phyloP scores from a whole-genome alignment of 257 asterid genomes.

The Cordia subcordata region DNA sequence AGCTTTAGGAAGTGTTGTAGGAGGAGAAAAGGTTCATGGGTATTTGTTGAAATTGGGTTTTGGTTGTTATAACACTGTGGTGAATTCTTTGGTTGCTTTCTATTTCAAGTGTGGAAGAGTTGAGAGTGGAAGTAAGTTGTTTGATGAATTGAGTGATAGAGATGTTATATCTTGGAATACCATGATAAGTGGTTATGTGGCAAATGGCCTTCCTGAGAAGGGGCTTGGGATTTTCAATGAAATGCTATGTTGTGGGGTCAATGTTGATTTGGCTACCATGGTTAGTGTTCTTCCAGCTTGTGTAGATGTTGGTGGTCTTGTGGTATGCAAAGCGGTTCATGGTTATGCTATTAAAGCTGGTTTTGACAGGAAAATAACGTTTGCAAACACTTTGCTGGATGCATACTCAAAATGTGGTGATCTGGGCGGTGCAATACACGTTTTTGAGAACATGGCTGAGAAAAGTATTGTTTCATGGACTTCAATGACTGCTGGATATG shows the following conservation, averaged over 20 bases:
- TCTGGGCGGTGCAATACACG: slow-evolving; percentile 13
- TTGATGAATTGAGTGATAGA: slow-evolving; percentile 21
- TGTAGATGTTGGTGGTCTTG: slow-evolving; percentile 4
- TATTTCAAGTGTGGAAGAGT: slow-evolving; percentile 19
- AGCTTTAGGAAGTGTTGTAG: slow-evolving; percentile 13
- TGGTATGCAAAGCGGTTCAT: slow-evolving; percentile 18
- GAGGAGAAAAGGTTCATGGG: slow-evolving; percentile 21
- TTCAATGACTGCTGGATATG: slow-evolving; percentile 23
- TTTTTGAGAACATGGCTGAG: slow-evolving; percentile 16
- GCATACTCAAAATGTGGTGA: slow-evolving; percentile 27
- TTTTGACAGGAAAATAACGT: slow-evolving; percentile 12
- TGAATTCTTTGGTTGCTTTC: slow-evolving; percentile 21
- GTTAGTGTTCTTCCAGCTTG: slow-evolving; percentile 20
- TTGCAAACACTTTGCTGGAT: slow-evolving; percentile 20
- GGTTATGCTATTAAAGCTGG: slow-evolving; percentile 14
- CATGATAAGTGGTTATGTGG: slow-evolving; percentile 28
- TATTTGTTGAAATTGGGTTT: slow-evolving; percentile 20
- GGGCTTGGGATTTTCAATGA: slow-evolving; percentile 13
- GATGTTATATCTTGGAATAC: slow-evolving; percentile 30
- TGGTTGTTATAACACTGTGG: slow-evolving; percentile 15
- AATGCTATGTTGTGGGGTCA: slow-evolving; percentile 11
- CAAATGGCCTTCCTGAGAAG: slow-evolving; percentile 16
- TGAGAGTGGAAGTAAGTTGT: slow-evolving; percentile 15
- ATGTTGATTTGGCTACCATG: slow-evolving; percentile 20
- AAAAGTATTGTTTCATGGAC: slow-evolving; percentile 21